These are phyloP conservation scores for Colletotrichum sp. DNA, from an alignment of 2,329 filamentous ascomycete species.

Conservation along the genomic window DNA sequence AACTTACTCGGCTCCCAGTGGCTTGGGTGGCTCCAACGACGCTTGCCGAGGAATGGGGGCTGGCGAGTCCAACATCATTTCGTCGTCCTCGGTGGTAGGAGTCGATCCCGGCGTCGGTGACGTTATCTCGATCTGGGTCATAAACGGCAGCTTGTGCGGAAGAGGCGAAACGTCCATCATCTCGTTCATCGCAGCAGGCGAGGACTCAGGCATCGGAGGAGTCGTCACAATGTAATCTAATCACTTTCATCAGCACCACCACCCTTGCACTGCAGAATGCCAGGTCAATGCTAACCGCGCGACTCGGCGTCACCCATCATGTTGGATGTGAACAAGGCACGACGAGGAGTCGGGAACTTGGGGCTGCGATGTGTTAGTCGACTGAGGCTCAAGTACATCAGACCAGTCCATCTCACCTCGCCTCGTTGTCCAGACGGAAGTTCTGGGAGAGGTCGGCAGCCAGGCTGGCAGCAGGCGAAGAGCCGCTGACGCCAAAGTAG, in stretches of 20 bases:
- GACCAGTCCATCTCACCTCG: conserved; percentile 69
- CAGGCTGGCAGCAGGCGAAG: conserved; percentile 88
- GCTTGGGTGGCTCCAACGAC: conserved; percentile 54
- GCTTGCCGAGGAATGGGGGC: conserved; percentile 51
- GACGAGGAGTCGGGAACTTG: conserved; percentile 80
- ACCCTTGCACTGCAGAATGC: neutral
- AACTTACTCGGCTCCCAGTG: conserved; percentile 58
- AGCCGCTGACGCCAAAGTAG: conserved; percentile 86
- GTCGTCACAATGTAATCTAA: conserved; percentile 76
- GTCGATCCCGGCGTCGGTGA: conserved; percentile 72
- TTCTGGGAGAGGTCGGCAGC: conserved; percentile 96
- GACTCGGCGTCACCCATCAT: conserved; percentile 63
- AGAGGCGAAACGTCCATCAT: conserved; percentile 94
- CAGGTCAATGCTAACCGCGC: conserved; percentile 58
- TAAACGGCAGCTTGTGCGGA: conserved; percentile 81
- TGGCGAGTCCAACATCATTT: conserved; percentile 63
- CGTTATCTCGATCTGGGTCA: conserved; percentile 68
- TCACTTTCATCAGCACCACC: conserved; percentile 25
- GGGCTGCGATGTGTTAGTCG: conserved; percentile 60
- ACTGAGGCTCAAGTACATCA: neutral
- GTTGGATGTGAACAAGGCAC: conserved; percentile 81
- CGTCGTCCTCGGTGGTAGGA: conserved; percentile 49
- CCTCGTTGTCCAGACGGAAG: conserved; percentile 84
- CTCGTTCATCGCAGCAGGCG: conserved; percentile 74
- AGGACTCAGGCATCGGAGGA: conserved; percentile 82